Conservation (phyloP, 257 asterid genomes). For the Schizonepeta tenuifolia region DNA sequence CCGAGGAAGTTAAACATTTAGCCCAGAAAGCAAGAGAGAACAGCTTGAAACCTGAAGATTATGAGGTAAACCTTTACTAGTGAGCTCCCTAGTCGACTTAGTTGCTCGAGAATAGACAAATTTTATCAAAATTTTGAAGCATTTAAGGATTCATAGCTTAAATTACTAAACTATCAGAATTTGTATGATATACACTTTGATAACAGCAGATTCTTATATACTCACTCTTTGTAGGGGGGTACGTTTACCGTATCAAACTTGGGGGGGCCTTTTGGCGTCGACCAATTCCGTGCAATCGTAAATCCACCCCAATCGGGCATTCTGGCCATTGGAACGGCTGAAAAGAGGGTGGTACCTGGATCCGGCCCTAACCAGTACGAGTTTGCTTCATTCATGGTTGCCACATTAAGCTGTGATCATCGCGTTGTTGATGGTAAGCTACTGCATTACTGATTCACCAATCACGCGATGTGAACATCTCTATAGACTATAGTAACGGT, state of each 20-base stretch:
- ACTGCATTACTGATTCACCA: neutral
- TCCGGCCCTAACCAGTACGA: slow-evolving; percentile 66
- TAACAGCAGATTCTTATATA: neutral
- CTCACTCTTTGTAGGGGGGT: slow-evolving; percentile 69
- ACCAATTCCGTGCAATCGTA: slow-evolving; percentile 93
- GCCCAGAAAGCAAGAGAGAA: slow-evolving; percentile 89
- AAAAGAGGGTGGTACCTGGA: slow-evolving; percentile 80
- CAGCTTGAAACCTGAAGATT: slow-evolving; percentile 92
- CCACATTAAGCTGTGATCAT: slow-evolving; percentile 94
- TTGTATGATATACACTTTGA: neutral
- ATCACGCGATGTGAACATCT: neutral
- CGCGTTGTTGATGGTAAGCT: slow-evolving; percentile 91
- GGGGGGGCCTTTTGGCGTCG: slow-evolving; percentile 96
- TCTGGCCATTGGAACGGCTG: slow-evolving; percentile 96
- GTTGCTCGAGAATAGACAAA: neutral
- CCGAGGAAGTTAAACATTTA: slow-evolving; percentile 76
- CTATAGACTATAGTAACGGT: neutral
- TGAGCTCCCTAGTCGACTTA: neutral
- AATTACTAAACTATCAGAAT: neutral
- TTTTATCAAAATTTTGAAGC: neutral
- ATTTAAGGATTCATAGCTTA: neutral
- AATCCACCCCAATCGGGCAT: slow-evolving; percentile 96
- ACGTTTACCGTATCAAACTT: slow-evolving; percentile 90
- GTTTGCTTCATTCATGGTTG: slow-evolving; percentile 73
- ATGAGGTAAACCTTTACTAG: slow-evolving; percentile 57